Evolutionary conservation across 345 rosid species (phyloP).

Genomic region (Hibiscus tridactylites): DNA sequence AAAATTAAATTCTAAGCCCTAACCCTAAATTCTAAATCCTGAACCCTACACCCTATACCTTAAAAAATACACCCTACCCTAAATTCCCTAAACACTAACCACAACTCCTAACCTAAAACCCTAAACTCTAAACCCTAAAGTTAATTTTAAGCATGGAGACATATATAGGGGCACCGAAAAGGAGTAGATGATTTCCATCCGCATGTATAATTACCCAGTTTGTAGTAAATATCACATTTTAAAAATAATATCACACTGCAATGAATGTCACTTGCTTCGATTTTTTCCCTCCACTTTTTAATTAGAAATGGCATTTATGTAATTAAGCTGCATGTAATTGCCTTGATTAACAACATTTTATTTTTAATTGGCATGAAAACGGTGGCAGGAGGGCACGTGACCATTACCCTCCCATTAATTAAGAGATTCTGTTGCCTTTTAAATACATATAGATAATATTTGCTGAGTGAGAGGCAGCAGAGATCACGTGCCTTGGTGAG

Average conservation of each 20-base stretch:
- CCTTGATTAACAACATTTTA: not conserved
- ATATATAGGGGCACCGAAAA: too few relatives aligned
- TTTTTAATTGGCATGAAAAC: not conserved
- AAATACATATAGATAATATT: not conserved
- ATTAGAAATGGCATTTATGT: not conserved
- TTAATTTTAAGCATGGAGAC: too few relatives aligned
- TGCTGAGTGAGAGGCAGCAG: constrained; percentile 28
- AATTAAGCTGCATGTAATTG: not conserved
- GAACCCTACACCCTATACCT: too few relatives aligned
- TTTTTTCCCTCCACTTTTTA: not conserved
- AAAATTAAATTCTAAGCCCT: too few relatives aligned
- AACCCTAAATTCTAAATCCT: too few relatives aligned
- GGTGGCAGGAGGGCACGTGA: constrained; percentile 6
- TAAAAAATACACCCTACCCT: too few relatives aligned
- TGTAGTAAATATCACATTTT: not conserved
- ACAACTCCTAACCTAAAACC: too few relatives aligned
- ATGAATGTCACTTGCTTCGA: not conserved
- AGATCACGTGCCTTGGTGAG: constrained; percentile 19
- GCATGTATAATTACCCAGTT: not conserved
- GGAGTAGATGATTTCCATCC: too few relatives aligned
- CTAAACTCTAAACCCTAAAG: too few relatives aligned
- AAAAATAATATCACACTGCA: not conserved
- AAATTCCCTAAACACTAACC: too few relatives aligned
- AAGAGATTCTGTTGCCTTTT: not conserved
- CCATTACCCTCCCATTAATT: not conserved